Evolutionary conservation across 768 basidiomycete species (phyloP), one percentile per base, ranked within the genome.

Genomic region (Leccinum variicolor): DNA sequence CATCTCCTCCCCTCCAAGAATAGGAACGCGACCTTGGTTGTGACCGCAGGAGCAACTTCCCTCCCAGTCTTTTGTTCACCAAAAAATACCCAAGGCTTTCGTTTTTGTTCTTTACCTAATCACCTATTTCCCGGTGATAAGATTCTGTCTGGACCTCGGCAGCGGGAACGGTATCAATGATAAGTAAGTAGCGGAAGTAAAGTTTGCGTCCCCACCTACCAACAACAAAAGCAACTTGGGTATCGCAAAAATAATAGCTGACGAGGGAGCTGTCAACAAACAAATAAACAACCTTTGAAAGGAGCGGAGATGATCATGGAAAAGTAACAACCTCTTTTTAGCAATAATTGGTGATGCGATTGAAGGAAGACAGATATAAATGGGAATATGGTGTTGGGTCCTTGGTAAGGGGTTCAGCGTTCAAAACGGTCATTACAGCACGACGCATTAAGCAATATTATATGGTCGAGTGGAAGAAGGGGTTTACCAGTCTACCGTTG

Each of bases 41-140:
- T 36, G 62, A 60, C 47, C 47, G 60, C 29, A 77, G 76, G n/a
- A 17, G n/a, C 39, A 41, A 19, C n/a, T 28, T 28, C 9, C 77
- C 77, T 62, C 73, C 70, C 1, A 73, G 61, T 9, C 9, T 70
- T 74, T 59, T 86, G 39, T 41, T 77, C 73, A 25, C 76, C 57
- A 83, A 58, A 25, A 65, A 78, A 84, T 48, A 67, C 72, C 59
- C 78, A 25, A 25, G 25, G 25, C 73, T 65, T 89, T 85, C 63
- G n/a, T 19, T 41, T 36, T 85, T 84, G 49, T 85, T 84, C 60
- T 41, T 87, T 80, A 41, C 39, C 39, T 41, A 52, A 89, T 86
- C 58, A 78, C 78, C 31, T 77, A 73, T 60, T 84, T 76, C 17
- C 84, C 85, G 9, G 81, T 80, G 39, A 84, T 69, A 23, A 89